Evolutionary conservation across 352 stramenopile species (phyloP), one percentile per base, ranked within the genome.

Genomic region (Phytophthora palmivora): DNA sequence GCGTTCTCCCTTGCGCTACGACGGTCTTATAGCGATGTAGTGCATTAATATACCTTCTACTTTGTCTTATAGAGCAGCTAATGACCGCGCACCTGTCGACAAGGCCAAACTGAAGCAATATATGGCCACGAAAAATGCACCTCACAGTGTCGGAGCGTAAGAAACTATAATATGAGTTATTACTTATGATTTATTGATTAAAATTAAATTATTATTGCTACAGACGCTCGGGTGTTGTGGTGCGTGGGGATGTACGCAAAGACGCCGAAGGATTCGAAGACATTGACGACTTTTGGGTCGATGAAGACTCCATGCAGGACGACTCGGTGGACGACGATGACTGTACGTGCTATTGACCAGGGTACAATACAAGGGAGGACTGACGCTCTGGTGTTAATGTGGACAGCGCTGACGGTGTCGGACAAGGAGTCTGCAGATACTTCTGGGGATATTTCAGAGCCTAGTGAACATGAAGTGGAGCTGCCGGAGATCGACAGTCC

Each of bases 281-380:
- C 44, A 89, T 94, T 39, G 87, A 95, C 64, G 87, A 95, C 42
- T 95, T 95, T 50, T 95, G 84, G 84, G 83, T 79, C 30, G 83
- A 95, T 51, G 76, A 84, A 18, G 74, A 87, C 30, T 74, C 64
- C 8, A 45, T 74, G 55, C 59, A 78, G 38, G 60, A 74, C 58
- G 69, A 69, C 21, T 76, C 67, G 9, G 63, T 72, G 43, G 67
- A 74, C 47, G 65, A 76, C 33, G 67, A 72, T 47, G 67, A 69
- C 30, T 76, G 69, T 77, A 16, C 33, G 61, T 58, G 8, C 11
- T 18, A 2, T 33, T 37, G 6, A 26, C 14, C 5, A 3, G n/a
- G 10, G 6, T 50, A n/a, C 47, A 22, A 34, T 56, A 26, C 34
- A 24, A 46, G 15, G 19, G 8, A 22, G 3, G 2, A 22, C 34